phyloP scores from a whole-genome alignment of 805 yeast species.

The Wickerhamomyces chaumierensis region DNA sequence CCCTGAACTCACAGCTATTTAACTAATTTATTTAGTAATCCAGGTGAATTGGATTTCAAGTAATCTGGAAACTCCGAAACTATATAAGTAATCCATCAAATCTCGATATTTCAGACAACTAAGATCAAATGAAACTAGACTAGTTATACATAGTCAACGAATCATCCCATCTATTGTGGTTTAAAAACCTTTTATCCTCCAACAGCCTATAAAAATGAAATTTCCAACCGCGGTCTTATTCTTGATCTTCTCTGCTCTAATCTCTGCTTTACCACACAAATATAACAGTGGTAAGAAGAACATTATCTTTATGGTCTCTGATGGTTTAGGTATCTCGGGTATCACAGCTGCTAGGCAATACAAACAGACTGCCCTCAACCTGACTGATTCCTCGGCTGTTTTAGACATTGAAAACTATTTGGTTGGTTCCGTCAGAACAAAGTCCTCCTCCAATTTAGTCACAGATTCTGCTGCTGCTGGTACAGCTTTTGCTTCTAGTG shows the following conservation, averaged over 20 bases:
- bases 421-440: constrained; percentile 78
- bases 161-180: no score
- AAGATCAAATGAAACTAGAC: no score
- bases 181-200: no score
- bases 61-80: no score
- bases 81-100: no score
- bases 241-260: constrained; percentile 13
- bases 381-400: constrained; percentile 33
- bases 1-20: no score
- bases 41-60: no score
- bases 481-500: constrained; percentile 76
- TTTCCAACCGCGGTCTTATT: constrained; percentile 14
- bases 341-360: constrained; percentile 69
- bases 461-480: constrained; percentile 98
- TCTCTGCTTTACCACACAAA: constrained; percentile 15
- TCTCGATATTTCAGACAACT: no score
- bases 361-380: constrained; percentile 41
- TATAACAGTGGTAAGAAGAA: constrained; percentile 40
- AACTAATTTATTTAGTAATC: no score
- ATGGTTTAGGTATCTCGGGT: constrained; percentile 88
- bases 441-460: constrained; percentile 60
- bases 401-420: constrained; percentile 55
- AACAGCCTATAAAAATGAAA: constrained; percentile 7
- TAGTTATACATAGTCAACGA: no score
- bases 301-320: constrained; percentile 80